Evolutionary conservation across 148 eudicot species (phyloP), one percentile per base, ranked within the genome.

Genomic region (Talinum fruticosum): DNA sequence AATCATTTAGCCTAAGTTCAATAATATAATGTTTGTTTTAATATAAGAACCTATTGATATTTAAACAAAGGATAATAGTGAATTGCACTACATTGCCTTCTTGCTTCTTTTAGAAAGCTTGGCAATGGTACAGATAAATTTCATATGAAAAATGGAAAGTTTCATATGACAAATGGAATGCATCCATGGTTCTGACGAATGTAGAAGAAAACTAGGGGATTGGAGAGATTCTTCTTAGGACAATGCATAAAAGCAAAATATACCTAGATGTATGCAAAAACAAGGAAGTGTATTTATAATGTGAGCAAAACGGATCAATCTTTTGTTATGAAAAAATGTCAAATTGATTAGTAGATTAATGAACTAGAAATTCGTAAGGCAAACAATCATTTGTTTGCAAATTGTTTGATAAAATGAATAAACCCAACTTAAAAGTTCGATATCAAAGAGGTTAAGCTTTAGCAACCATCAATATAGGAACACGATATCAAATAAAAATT

Each of bases 241-340:
- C 78, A 75, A 65, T 47, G 66, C 37, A 72, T 82, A 84, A 8
- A 86, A 73, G 24, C 71, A 71, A 23, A 86, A 86, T 32, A 78
- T 76, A 34, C 79, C 80, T 8, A 18, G 47, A 81, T 72, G n/a
- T 5, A 68, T 49, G 73, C 66, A 73, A 62, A 83, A 75, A 35
- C 53, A 75, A 45, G 81, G 86, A 54, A 78, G 37, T 69, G 82
- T 71, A 74, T 79, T 79, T n/a, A 83, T 72, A 74, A 79, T 23
- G 24, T 82, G 75, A 70, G 30, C 76, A 64, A 86, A 77, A 6
- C 77, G 80, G 16, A 82, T 72, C 89, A 72, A 65, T 2, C 45
- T 57, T 30, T 24, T 26, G 15, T 71, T 32, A 51, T 81, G n/a
- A 66, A 66, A 53, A 8, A 26, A 34, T 28, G 21, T 16, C 23